These are phyloP conservation scores for Nepenthes alata DNA, from an alignment of 179 eudicot genomes.

Conservation along the genomic window DNA sequence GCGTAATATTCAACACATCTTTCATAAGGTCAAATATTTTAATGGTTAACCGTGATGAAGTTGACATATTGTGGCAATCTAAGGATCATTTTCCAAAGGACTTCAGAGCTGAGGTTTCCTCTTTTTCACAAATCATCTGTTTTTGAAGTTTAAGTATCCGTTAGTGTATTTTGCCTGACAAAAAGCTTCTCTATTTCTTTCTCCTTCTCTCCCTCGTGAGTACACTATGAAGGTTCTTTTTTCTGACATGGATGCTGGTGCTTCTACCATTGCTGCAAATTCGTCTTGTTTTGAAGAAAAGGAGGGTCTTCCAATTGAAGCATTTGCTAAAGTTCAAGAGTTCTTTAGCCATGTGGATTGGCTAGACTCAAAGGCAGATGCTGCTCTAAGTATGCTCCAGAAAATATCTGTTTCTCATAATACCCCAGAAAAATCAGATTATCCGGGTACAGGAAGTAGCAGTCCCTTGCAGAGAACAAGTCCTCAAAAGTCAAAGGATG, in stretches of 20 bases:
- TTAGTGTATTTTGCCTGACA: no score
- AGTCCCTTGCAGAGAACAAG: constrained; percentile 11
- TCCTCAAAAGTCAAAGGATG: constrained; percentile 16
- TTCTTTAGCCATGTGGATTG: constrained; percentile 74
- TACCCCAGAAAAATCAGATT: constrained; percentile 20
- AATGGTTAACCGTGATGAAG: constrained; percentile 67
- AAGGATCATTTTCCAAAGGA: constrained; percentile 66
- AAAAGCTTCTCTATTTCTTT: no score
- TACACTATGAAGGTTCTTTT: constrained; percentile 56
- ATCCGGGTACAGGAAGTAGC: constrained; percentile 16
- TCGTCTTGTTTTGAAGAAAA: constrained; percentile 66
- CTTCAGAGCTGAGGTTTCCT: constrained; percentile 68
- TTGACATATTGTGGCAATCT: constrained; percentile 68
- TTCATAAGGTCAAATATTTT: constrained; percentile 80
- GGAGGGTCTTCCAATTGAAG: constrained; percentile 83
- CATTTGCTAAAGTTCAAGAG: constrained; percentile 84
- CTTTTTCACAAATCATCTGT: neutral
- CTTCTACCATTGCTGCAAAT: constrained; percentile 40
- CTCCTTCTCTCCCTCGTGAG: constrained; percentile 1
- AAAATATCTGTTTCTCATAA: constrained; percentile 26
- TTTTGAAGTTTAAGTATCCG: no score
- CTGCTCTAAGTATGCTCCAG: constrained; percentile 40
- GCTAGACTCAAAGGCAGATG: constrained; percentile 51
- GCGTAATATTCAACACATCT: constrained; percentile 76
- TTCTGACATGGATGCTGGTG: constrained; percentile 67